Base-by-base conservation (phyloP, 1,139 yeast genomes). In the Hemisphaericaspora subhashii region DNA sequence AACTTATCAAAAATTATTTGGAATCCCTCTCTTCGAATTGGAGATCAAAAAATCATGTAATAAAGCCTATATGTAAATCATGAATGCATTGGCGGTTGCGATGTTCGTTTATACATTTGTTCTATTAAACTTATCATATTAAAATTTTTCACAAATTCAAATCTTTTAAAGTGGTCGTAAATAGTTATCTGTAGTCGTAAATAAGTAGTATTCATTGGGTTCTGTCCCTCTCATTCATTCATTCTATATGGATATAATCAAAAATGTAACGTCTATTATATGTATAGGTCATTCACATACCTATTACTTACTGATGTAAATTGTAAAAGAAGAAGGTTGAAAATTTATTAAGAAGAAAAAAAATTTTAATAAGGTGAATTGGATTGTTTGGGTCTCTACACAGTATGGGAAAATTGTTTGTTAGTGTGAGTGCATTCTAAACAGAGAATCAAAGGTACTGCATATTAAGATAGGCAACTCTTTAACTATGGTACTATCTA, bases 231-330 rank as follows among this genome's bases (percentile, higher is more conserved):
- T 29, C 2, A 18, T 5, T 18, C 17, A 3, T 29, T 29, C 32
- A 29, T 18, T 26, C 36, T 20, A 33, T 20, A 15, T 13, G 14
- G 20, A 17, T 8, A 29, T 8, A 17, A 29, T 29, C 15, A 29
- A 17, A 29, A 28, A 24, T 29, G 32, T 29, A 29, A 17, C 32
- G 22, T 29, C 32, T 6, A 29, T 17, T 26, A 33, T 26, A 25
- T 33, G 13, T 33, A 33, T 33, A 33, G 36, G 31, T 26, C 31
- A 17, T 18, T 35, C 22, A 35, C 37, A 35, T 35, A 35, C 37
- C 37, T 35, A 28, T 35, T 35, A 35, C 33, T 35, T 35, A 35
- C 33, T 35, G 37, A 34, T 23, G 37, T 34, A 16, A 21, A 23
- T 14, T 20, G 23, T 18, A 35, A 35, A 25, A 30, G 21, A 35